These are phyloP conservation scores for Rachicladosporium sp. DNA, from an alignment of 2,329 filamentous ascomycete species.

Conservation along the genomic window DNA sequence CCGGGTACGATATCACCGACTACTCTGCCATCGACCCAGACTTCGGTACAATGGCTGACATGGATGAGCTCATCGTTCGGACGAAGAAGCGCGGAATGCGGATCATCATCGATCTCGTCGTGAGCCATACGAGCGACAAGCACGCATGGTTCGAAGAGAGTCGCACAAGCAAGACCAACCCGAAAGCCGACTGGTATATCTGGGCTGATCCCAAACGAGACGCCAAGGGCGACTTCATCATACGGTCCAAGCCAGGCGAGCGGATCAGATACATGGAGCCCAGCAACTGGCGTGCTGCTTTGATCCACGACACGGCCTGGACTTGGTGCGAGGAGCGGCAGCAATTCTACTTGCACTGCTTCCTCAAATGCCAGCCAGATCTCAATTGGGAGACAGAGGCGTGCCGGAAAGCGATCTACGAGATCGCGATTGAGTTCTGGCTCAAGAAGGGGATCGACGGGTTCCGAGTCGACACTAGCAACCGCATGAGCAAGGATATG, in stretches of 20 bases:
- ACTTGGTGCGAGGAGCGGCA: constrained; percentile 57
- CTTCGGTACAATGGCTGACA: constrained; percentile 35
- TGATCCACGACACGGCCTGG: constrained; percentile 44
- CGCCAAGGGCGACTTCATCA: constrained; percentile 30
- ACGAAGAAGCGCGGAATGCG: constrained; percentile 36
- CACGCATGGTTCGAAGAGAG: constrained; percentile 48
- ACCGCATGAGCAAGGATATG: constrained; percentile 15
- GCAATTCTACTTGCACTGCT: constrained; percentile 69
- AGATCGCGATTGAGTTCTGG: constrained; percentile 51
- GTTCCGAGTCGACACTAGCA: constrained; percentile 21
- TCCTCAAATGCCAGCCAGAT: constrained; percentile 65
- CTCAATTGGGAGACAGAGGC: constrained; percentile 73
- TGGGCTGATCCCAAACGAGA: constrained; percentile 49
- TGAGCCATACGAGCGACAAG: constrained; percentile 28
- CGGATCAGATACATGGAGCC: constrained; percentile 41
- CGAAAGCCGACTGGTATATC: constrained; percentile 53
- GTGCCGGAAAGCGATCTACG: constrained; percentile 56
- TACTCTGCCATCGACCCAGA: constrained; percentile 35
- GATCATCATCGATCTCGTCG: constrained; percentile 24
- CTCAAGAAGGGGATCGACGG: constrained; percentile 52
- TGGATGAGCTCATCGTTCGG: constrained; percentile 32
- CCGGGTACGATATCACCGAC: constrained; percentile 52
- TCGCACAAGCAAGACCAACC: constrained; percentile 36
- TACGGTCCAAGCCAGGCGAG: background rate
- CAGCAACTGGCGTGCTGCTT: constrained; percentile 54